phyloP scores from a whole-genome alignment of 83 land plant species.

The Diphasiastrum complanatum region DNA sequence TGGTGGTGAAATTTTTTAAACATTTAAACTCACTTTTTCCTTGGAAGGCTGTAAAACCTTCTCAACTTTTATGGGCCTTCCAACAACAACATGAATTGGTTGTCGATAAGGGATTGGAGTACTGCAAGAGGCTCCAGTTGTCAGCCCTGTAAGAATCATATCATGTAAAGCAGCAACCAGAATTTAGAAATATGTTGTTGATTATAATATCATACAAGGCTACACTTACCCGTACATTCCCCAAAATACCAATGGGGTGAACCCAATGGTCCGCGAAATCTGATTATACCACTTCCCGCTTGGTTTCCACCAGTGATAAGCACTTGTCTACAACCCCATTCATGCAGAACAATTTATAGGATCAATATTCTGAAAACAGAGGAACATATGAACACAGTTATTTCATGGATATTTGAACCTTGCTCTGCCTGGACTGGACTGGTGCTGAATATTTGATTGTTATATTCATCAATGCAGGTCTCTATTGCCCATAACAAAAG shows the following conservation, averaged over 20 bases:
- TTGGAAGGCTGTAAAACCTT: constrained; percentile 54
- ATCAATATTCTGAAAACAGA: no score
- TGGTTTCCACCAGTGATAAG: constrained; percentile 75
- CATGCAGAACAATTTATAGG: no score
- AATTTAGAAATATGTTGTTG: no score
- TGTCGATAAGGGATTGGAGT: constrained; percentile 61
- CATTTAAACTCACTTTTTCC: no score
- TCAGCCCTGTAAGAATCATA: neutral
- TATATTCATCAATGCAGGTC: no score
- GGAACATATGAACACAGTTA: no score
- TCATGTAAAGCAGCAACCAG: neutral
- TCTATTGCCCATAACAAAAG: no score
- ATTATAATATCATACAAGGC: no score
- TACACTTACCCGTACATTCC: constrained; percentile 60
- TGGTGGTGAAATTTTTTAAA: no score
- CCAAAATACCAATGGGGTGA: constrained; percentile 69
- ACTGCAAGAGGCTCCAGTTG: constrained; percentile 30
- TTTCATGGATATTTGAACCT: no score
- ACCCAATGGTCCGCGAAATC: constrained; percentile 46
- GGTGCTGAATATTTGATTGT: no score
- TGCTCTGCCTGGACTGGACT: no score
- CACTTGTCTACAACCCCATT: constrained; percentile 45
- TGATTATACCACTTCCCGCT: constrained; percentile 44
- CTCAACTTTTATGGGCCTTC: constrained; percentile 65
- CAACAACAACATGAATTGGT: constrained; percentile 77